Evolutionary conservation across 2,329 filamentous ascomycete species (phyloP).

Genomic region (Exophiala xenobiotica): DNA sequence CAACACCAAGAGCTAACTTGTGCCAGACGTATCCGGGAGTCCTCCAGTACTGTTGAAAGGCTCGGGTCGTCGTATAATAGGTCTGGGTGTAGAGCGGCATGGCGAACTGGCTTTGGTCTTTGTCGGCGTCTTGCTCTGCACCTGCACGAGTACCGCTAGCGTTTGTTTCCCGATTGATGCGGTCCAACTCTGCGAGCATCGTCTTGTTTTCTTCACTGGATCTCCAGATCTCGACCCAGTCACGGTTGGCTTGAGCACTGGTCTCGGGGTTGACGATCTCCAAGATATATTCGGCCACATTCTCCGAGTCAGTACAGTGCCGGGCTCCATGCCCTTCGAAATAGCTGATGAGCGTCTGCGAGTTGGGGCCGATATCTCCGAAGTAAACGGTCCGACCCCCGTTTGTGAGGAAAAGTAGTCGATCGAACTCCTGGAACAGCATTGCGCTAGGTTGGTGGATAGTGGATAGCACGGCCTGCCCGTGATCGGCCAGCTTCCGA

Average conservation of each 20-base stretch:
- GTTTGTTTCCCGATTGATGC: neutral
- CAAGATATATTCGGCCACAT: conserved; percentile 74
- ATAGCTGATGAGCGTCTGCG: conserved; percentile 56
- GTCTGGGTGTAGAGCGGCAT: conserved; percentile 69
- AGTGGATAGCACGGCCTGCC: conserved; percentile 86
- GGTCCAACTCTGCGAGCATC: neutral
- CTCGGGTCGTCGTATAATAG: conserved; percentile 64
- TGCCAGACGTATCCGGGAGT: conserved; percentile 79
- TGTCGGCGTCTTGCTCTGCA: neutral
- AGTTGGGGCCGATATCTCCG: conserved; percentile 62
- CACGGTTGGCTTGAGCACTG: conserved; percentile 54
- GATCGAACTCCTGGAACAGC: conserved; percentile 79
- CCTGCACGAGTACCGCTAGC: neutral
- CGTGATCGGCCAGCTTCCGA: conserved; percentile 80
- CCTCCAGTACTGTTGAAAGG: conserved; percentile 89
- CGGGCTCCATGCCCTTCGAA: conserved; percentile 64
- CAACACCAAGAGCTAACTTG: conserved; percentile 58
- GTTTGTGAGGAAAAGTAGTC: conserved; percentile 60
- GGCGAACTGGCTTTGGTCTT: conserved; percentile 64
- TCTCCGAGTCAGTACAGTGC: conserved; percentile 59
- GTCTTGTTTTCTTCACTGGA: conserved; percentile 54
- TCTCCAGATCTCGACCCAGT: conserved; percentile 64
- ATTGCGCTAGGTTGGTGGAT: conserved; percentile 92
- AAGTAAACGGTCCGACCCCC: conserved; percentile 68
- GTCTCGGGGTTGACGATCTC: conserved; percentile 42